Base-by-base conservation (phyloP, 176 grass and related monocot genomes). In the Avena eriantha region DNA sequence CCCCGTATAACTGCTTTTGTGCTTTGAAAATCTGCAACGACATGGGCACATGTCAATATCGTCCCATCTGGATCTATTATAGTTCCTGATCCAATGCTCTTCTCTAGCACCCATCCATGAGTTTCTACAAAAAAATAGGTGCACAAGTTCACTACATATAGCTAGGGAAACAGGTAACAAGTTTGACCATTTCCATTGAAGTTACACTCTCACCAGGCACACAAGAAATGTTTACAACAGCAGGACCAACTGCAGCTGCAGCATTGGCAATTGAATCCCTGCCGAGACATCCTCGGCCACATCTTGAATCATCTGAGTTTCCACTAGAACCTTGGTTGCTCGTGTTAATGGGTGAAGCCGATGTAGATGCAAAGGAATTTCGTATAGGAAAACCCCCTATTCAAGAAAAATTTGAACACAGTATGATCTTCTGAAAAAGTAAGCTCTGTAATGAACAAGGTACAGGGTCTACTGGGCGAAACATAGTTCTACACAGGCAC, bases 41-140 rank as follows among this genome's bases (percentile, higher is more conserved):
- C 89, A 94, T 98, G 96, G 10, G 96, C 93, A 88, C 93, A 98
- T 47, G 96, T 96, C 71, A 98, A 72, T 92, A 98, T 94, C 1
- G 82, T 94, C 76, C 96, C 96, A 85, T 96, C 86, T 67, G 96
- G 88, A 79, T 94, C 86, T 51, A 94, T 98, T 81, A 98, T 94
- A 70, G 93, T 98, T 81, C 96, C 96, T 18, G 93, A 96, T 70
- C 93, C 93, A n/a, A 92, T 80, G 87, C 82, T 83, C 69, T 71
- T 84, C 23, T 59, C 85, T 43, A 73, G 22, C n/a, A 64, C 57
- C 87, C 84, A 73, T 41, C 87, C 92, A 90, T 85, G 53, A 66
- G 67, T 86, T 76, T 78, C 90, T 98, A 93, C 70, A 90, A 53
- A 77, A 46, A 77, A 57, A 31, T 21, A 46, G 58, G 14, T 50